Base-by-base conservation (phyloP, 2,329 filamentous ascomycete genomes). In the Sporothrix phasma region DNA sequence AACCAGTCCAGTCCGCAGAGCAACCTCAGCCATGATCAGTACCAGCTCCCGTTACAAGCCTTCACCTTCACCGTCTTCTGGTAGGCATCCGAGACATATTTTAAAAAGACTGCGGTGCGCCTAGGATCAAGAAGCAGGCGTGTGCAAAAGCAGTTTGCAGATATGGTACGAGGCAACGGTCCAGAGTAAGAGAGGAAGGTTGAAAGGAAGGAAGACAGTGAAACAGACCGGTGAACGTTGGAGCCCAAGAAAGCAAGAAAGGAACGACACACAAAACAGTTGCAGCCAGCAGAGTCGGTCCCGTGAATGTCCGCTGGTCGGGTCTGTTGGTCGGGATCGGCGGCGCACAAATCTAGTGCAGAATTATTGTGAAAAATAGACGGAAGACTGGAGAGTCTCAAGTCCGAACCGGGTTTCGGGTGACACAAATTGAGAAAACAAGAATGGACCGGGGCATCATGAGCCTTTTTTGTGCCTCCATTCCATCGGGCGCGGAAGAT, bases 201-300 rank as follows among this genome's bases (percentile, higher is more conserved):
- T 37, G 34, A 37, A 37, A n/a, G n/a, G 5, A 47, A 26, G 19
- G 22, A 39, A 56, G 8, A 37, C 4, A n/a, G 56, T 45, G 56
- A 45, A 59, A 59, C 56, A 59, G 17, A 31, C 56, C 39, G 56
- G 56, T 59, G 39, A 59, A 26, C 24, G 24, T 31, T 59, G 56
- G 39, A 2, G 29, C 24, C 37, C 24, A 5, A 2, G 11, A 24
- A 43, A 29, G 41, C 5, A 53, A 53, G 29, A 1, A 29, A 26
- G n/a, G n/a, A n/a, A n/a, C n/a, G n/a, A 10, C 7, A n/a, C n/a
- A 39, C 19, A 29, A 17, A 19, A 45, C 15, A 45, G 13, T 6
- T 19, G 19, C 13, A 45, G 13, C 13, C 34, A 29, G 53, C n/a
- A 31, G 31, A 37, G 51, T 3, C 22, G 15, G 13, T 15, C 31